Evolutionary conservation across 1,139 yeast genomes (phyloP).

Genomic region (Kurtzmaniella quercitrusa): DNA sequence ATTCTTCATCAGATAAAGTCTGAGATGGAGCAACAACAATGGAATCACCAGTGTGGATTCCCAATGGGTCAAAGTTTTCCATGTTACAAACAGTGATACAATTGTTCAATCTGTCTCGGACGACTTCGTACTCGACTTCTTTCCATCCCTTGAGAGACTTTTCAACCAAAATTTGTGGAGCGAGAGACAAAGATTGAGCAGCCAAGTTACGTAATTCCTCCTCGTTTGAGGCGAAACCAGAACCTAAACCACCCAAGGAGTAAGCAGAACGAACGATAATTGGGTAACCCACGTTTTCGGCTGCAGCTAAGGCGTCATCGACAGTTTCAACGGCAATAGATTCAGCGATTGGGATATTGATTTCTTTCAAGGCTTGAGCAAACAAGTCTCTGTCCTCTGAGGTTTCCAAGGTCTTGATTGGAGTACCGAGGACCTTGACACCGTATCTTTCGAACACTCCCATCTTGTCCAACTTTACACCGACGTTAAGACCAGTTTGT

Average conservation of each 20-base stretch:
- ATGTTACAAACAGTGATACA: conserved; percentile 98
- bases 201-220: conserved; percentile 82
- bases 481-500: conserved; percentile 94
- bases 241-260: conserved; percentile 96
- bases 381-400: conserved; percentile 97
- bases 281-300: conserved; percentile 85
- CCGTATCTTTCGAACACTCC: conserved; percentile 89
- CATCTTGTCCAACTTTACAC: conserved; percentile 88
- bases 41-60: conserved; percentile 98
- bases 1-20: conserved; percentile 93
- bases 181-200: conserved; percentile 79
- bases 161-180: conserved; percentile 95
- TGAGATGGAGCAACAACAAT: conserved; percentile 99
- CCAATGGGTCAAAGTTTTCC: conserved; percentile 98
- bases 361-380: conserved; percentile 91
- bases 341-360: conserved; percentile 92
- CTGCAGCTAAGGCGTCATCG: conserved; percentile 89
- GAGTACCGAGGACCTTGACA: conserved; percentile 95
- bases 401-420: conserved; percentile 89
- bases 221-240: conserved; percentile 88
- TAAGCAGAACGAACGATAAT: conserved; percentile 97
- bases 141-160: conserved; percentile 98
- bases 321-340: conserved; percentile 92
- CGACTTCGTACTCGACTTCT: conserved; percentile 98
- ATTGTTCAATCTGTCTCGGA: conserved; percentile 92